These are phyloP conservation scores for Boletus mariae DNA, from an alignment of 1,284 basidiomycete genomes.

Conservation along the genomic window DNA sequence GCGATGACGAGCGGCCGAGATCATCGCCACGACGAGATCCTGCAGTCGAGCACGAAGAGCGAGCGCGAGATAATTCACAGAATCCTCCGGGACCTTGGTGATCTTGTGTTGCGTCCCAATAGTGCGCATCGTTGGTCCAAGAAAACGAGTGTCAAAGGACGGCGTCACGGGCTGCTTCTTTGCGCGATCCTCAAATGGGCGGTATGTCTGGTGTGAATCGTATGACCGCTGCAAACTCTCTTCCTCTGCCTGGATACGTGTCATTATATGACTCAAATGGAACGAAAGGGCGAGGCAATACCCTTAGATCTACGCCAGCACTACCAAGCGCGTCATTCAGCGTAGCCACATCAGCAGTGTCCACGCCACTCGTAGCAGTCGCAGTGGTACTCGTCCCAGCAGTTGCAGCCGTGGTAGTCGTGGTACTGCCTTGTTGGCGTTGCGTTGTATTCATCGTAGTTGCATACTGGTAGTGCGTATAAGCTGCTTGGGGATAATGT, in stretches of 20 bases:
- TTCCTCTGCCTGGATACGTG: slow-evolving; percentile 63
- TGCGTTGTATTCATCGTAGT: slow-evolving; percentile 27
- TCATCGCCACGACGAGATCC: slow-evolving; percentile 67
- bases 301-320: slow-evolving; percentile 77
- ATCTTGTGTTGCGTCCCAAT: slow-evolving; percentile 64
- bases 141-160: slow-evolving; percentile 57
- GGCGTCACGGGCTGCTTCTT: slow-evolving; percentile 66
- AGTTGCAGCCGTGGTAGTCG: slow-evolving; percentile 18
- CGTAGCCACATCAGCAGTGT: slow-evolving; percentile 68
- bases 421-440: slow-evolving; percentile 24
- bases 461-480: slow-evolving; percentile 51
- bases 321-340: slow-evolving; percentile 79
- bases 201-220: slow-evolving; percentile 56
- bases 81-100: slow-evolving; percentile 62
- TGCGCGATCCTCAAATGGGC: slow-evolving; percentile 66
- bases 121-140: slow-evolving; percentile 60
- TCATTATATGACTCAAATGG: neutral
- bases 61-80: slow-evolving; percentile 73
- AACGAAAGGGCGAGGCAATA: slow-evolving; percentile 31
- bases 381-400: slow-evolving; percentile 17
- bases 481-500: slow-evolving; percentile 53
- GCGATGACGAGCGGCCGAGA: slow-evolving; percentile 67
- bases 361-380: slow-evolving; percentile 36
- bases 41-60: slow-evolving; percentile 74
- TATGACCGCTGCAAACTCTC: slow-evolving; percentile 67